Base-by-base conservation (phyloP, 371 early-diverging fungal species). In the Mortierella sp. region DNA sequence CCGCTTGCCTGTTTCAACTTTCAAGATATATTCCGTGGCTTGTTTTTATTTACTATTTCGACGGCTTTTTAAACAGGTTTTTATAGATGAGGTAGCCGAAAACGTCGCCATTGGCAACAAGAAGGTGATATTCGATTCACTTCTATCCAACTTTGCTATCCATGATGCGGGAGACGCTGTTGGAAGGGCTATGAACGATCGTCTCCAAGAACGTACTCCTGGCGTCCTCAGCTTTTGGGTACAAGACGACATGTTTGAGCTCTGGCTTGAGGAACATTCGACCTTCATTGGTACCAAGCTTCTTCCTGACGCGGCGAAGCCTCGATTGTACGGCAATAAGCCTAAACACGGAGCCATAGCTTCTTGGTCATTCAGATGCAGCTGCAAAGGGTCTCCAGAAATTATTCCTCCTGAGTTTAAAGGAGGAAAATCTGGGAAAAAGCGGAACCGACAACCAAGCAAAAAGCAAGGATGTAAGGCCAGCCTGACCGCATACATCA, bases 81-180 rank as follows among this genome's bases (percentile, higher is more conserved):
- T 50, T 50, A n/a, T 50, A 50, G 45, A 45, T 16, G 16, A 45
- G 0, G 50, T 16, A n/a, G 5, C 50, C 15, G 21, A 50, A 19
- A 50, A 19, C 16, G 50, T 50, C 21, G 50, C 50, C 6, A 11
- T 50, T 50, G 11, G n/a, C 6, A 50, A 50, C 16, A 50, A 50
- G 16, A 50, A 50, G 50, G 16, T n/a, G 21, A 50, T 50, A 50
- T 4, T n/a, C n/a, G 50, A 50, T 21, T 50, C 50, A 50, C 50
- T 50, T 16, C 21, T 50, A 21, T n/a, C 50, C 16, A 50, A 50
- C 5, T 50, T 50, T 50, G 50, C 50, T n/a, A 50, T 50, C 16
- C 50, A 50, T 50, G 50, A 50, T 13, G 50, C 50, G 8, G 50
- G 50, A n/a, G 50, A 50, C 16, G 50, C n/a, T 50, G 50, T 50